Evolutionary conservation across 2,329 filamentous ascomycete species (phyloP), one percentile per base, ranked within the genome.

Genomic region (Colletotrichum gigasporum): DNA sequence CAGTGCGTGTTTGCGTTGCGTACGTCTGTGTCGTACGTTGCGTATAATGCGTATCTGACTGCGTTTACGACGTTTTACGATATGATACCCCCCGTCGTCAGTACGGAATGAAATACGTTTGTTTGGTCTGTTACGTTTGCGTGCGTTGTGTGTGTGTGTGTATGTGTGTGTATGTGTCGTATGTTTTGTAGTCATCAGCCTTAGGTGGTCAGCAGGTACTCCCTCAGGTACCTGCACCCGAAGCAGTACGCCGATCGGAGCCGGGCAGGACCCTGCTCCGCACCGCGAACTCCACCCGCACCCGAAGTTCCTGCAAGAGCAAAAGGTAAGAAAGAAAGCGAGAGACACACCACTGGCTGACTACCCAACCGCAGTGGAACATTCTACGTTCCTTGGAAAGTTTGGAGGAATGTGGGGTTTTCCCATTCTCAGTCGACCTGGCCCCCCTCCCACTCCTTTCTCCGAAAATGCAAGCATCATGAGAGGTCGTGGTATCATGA

Each of bases 91-190:
- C 50, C 62, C 57, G 62, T 55, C 34, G 48, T 50, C 28, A 44
- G 41, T 61, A 61, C 50, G 53, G 54, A 59, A 63, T 66, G 42
- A 64, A 37, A 66, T 59, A 66, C 42, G 57, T 67, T 44, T 63
- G 28, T 53, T 70, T 69, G 66, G 67, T 69, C 67, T 68, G 51
- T 59, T 51, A 66, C 65, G 50, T 67, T 51, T 66, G 28, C 54
- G 55, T 65, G 24, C 65, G 60, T 71, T 67, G 10, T 51, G 60
- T 65, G 55, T 61, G 3, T 42, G 35, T 53, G 60, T 68, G 62
- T 68, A 54, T 72, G 58, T 68, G 51, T 67, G 30, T 61, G 35
- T 52, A 28, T 34, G 32, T 26, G 10, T 54, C 8, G 32, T 51
- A 16, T 65, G 28, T 67, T 28, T 58, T 50, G 57, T 62, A 45